Percentiles rank a stretch among this genome's conserved stretches.
Evolutionary conservation across 306 rosid genomes (phyloP).

Genomic region (Citrullus amarus): DNA sequence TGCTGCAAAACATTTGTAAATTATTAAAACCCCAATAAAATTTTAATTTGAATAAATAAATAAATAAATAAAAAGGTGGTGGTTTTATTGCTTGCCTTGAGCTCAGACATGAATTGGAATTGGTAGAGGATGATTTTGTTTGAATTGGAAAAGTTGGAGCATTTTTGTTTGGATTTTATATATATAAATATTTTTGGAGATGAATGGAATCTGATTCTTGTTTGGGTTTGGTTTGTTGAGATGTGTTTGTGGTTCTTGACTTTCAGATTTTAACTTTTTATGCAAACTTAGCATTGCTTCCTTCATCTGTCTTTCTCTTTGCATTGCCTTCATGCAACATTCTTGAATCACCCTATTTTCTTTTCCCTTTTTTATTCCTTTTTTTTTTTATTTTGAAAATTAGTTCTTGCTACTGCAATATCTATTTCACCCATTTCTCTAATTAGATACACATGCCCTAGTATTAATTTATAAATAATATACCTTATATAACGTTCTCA

Average conservation of each 20-base stretch:
- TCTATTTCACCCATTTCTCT: too few species aligned
- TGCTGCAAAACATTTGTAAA: slow-evolving; percentile 29
- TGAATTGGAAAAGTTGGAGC: neutral
- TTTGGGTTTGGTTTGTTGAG: neutral
- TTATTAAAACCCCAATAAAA: slow-evolving; percentile 1
- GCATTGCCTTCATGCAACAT: slow-evolving; percentile 9
- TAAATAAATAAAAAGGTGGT: neutral
- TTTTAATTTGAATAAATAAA: neutral
- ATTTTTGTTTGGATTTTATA: neutral
- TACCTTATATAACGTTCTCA: too few species aligned
- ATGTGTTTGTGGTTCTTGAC: neutral
- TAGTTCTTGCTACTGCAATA: too few species aligned
- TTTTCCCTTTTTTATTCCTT: too few species aligned
- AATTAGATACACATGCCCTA: too few species aligned
- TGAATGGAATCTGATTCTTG: neutral
- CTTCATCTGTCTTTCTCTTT: neutral
- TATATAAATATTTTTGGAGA: neutral
- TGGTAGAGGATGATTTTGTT: neutral
- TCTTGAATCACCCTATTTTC: neutral
- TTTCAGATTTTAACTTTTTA: neutral
- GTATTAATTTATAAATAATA: too few species aligned
- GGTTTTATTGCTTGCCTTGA: neutral
- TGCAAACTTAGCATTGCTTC: neutral
- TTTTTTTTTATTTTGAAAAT: too few species aligned
- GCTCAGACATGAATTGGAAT: neutral